Base-by-base conservation (phyloP, 2,329 filamentous ascomycete genomes). In the Hypoxylon sp. region DNA sequence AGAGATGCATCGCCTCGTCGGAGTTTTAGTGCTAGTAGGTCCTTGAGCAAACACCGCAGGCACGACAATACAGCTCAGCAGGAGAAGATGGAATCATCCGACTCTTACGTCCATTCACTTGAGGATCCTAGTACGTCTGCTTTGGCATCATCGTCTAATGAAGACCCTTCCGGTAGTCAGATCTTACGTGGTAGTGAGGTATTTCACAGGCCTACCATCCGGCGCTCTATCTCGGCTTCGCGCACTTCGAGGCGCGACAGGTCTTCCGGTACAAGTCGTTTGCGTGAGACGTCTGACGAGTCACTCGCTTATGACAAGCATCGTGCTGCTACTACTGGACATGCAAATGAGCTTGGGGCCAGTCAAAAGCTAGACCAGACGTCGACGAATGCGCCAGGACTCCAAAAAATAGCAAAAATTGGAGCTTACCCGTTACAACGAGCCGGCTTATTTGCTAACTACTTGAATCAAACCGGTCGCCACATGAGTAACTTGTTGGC, bases 91-190 rank as follows among this genome's bases (percentile, higher is more conserved):
- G 89, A 87, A 62, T 91, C 91, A 0, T 89, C 89, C 0, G 93
- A 93, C 67, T 97, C 93, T 2, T 93, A 91, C 67, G 87, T 90
- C 4, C 91, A 92, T 73, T 93, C 91, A 42, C 74, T 91, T 67
- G 93, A 93, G 57, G 92, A 91, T 48, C 91, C 89, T 0, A 93
- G 90, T 75, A 79, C 92, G 62, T 94, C 92, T 0, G 93, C 89
- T 2, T 82, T 91, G 32, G 85, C 91, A 1, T 85, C 89, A 3
- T 92, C 92, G 2, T 90, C 89, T 0, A 88, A 87, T 59, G 92
- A 94, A 46, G 93, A 94, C 64, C 90, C 91, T 52, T 97, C 94
- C 2, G 95, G 93, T 2, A 98, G 95, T 77, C 94, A 97, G 79
- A 98, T 98, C 39, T 82, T 99, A 7, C 88, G 89, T 58, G 89